A percentile compares a stretch with the other conserved stretches of the same genome.
These are phyloP conservation scores for Brettanomyces bruxellensis DNA, from an alignment of 805 yeast species.

Conservation along the genomic window DNA sequence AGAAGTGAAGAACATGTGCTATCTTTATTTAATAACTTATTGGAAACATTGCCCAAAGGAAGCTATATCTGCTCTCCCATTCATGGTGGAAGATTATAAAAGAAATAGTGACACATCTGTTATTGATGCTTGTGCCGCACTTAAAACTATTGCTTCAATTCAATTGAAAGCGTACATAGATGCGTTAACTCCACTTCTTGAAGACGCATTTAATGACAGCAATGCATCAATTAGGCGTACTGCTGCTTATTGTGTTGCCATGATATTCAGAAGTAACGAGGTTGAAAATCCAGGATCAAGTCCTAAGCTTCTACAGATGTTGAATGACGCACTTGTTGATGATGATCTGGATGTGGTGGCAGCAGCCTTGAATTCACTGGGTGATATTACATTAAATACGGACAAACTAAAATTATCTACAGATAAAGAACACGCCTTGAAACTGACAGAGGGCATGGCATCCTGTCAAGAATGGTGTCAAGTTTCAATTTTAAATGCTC, in stretches of 20 bases:
- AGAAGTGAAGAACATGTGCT: conserved; percentile 65
- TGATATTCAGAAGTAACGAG: conserved; percentile 46
- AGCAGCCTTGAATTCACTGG: conserved; percentile 60
- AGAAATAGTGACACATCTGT: conserved; percentile 13
- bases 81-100: conserved; percentile 39
- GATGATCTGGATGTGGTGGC: conserved; percentile 53
- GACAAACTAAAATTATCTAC: conserved; percentile 42
- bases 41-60: conserved; percentile 49
- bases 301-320: conserved; percentile 34
- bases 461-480: conserved; percentile 69
- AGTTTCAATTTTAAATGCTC: conserved; percentile 51
- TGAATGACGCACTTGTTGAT: conserved; percentile 50
- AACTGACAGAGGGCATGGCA: conserved; percentile 30
- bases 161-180: conserved; percentile 43
- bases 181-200: conserved; percentile 33
- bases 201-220: conserved; percentile 28
- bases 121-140: conserved; percentile 50
- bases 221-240: conserved; percentile 51
- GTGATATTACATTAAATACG: conserved; percentile 52
- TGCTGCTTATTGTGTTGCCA: conserved; percentile 63
- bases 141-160: conserved; percentile 56
- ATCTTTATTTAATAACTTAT: conserved; percentile 54
- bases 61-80: conserved; percentile 46
- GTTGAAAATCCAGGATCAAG: conserved; percentile 30
- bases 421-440: conserved; percentile 37